Evolutionary conservation across 371 early-diverging fungal species (phyloP), one percentile per base, ranked within the genome.

Genomic region (Dinochytrium kinnereticum): DNA sequence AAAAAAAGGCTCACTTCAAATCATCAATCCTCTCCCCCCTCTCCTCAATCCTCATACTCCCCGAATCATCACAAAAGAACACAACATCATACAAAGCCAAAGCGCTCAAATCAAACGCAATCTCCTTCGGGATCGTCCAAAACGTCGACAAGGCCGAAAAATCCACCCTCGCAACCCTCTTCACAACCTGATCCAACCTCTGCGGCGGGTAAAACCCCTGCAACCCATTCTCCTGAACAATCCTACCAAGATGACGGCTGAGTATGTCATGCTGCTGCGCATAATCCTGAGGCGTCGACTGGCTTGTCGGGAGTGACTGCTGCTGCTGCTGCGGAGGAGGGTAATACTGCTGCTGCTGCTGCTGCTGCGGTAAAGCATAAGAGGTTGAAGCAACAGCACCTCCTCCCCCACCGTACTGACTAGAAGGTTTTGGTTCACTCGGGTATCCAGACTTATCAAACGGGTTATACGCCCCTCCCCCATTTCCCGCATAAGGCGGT

Each of bases 41-140:
- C 70, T 80, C 80, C 55, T 74, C 77, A 2, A 77, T 68, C 55
- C 55, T n/a, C 77, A 80, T 80, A 7, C 74, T 74, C 19, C 80
- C 80, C 19, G 72, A 72, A 55, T 80, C 80, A 59, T 80, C 80
- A 2, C 68, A 72, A 53, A 64, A 77, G 49, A 80, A 59, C 10
- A 77, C 77, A 24, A 74, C 75, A 57, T 77, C 77, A 64, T 80
- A 80, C 5, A 80, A 68, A 1, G 80, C 74, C 36, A 80, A 59
- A n/a, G 68, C 33, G 21, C 66, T 53, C 1, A 80, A 55, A 50
- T 80, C 80, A 49, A 71, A 73, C 21, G 71, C 74, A 2, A 76
- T 64, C 39, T 80, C 77, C 40, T 34, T 44, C 2, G 71, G 61
- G 10, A 61, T 34, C 2, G 7, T 31, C 49, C 50, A 73, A 28